Base-by-base conservation (phyloP, 306 rosid species). In the Quercus berberidifolia region DNA sequence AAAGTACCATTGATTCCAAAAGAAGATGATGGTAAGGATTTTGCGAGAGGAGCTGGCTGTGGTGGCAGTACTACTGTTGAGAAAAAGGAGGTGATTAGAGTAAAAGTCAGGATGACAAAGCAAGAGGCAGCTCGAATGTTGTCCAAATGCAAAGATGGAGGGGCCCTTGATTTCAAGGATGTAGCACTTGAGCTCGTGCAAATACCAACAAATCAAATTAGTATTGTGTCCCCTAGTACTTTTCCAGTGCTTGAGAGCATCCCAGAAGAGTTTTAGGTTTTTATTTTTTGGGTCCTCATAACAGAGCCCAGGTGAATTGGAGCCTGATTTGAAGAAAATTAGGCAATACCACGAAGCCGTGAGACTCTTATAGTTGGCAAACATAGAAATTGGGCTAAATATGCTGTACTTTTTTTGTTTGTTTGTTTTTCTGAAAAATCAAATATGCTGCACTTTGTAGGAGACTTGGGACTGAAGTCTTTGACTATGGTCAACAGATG, bases 31-130 rank as follows among this genome's bases (percentile, higher is more conserved):
- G 82, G 74, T 79, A 71, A 82, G 60, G 55, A 70, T 2, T n/a
- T 4, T 67, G 71, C 5, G 17, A 69, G 69, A 67, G 65, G 19
- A 56, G 33, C n/a, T 65, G 60, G 62, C 62, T 76, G 31, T 4
- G 14, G 23, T 15, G 26, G 9, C 31, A 33, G 31, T 56, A 43
- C 55, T 35, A 69, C 52, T 15, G 58, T 26, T 1, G 73, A 79
- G 28, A 74, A 75, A 51, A 73, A 74, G 18, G 78, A 21, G 18
- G 80, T 76, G 35, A 82, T 83, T 25, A 83, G 92, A 75, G 90
- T 89, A 52, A 91, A 88, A 79, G 85, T 91, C 2, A 86, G 60
- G 85, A 89, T 91, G 92, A 91, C 97, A 52, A 91, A 82, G 83
- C 77, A 88, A 78, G 91, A 91, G 80, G 97, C 94, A 0, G 73